Percentiles rank a stretch among this genome's conserved stretches.
Evolutionary conservation across 768 basidiomycete species (phyloP).

Genomic region (Russula lepida): DNA sequence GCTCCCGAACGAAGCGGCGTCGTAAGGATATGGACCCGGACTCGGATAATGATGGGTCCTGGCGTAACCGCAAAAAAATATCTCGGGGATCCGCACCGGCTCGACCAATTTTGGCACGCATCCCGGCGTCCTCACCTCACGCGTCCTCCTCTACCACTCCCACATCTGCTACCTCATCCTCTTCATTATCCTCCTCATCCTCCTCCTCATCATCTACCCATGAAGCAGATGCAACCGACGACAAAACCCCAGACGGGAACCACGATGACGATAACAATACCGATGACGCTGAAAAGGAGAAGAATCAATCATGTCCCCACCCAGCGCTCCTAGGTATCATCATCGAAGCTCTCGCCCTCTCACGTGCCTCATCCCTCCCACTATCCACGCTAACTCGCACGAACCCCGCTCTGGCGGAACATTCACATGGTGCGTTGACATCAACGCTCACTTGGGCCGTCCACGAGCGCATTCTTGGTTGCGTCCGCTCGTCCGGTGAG

Average conservation of each 20-base stretch:
- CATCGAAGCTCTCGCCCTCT: slow-evolving; percentile 18
- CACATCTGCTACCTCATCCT: not conserved
- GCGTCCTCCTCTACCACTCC: not conserved
- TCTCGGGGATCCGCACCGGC: not conserved
- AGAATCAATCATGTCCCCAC: slow-evolving; percentile 9
- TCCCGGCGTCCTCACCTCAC: not conserved
- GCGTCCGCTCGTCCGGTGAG: slow-evolving; percentile 14
- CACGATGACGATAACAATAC: not conserved
- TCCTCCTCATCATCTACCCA: not conserved
- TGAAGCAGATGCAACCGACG: not conserved
- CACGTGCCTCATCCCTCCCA: slow-evolving; percentile 19
- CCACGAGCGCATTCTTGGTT: slow-evolving; percentile 6
- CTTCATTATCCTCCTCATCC: not conserved
- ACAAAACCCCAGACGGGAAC: not conserved
- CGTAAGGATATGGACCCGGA: slow-evolving; percentile 1
- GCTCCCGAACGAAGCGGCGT: slow-evolving; percentile 1
- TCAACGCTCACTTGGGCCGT: slow-evolving; percentile 18
- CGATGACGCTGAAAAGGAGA: not conserved
- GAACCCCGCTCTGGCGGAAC: not conserved
- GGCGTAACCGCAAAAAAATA: slow-evolving; percentile 7
- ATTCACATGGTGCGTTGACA: not conserved
- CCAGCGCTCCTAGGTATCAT: slow-evolving; percentile 16
- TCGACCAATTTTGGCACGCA: not conserved
- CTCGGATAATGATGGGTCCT: slow-evolving; percentile 3
- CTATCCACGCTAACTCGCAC: slow-evolving; percentile 2